Conservation (phyloP, 192 early-diverging fungal species). For the Phlyctochytrium bullatum region DNA sequence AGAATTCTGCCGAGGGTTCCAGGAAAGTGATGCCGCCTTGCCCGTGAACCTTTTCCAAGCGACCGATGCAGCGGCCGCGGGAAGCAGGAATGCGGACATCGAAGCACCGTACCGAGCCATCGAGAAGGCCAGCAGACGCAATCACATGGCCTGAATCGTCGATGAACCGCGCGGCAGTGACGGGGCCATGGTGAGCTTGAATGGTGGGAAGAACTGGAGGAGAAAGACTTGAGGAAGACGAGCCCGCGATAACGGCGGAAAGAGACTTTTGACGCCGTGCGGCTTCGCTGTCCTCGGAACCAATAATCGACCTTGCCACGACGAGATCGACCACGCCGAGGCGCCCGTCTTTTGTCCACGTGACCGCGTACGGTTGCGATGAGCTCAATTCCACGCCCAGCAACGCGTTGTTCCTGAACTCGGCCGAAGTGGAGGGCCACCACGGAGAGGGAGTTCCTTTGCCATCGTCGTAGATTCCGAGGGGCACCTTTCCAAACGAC, state of each 20-base stretch:
- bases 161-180: conserved; percentile 8
- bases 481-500: too few species aligned
- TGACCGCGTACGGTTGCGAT: not conserved
- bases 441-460: not conserved
- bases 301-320: not conserved
- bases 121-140: conserved; percentile 13
- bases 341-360: not conserved
- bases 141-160: conserved; percentile 11
- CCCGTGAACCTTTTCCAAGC: conserved; percentile 13
- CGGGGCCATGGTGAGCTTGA: conserved; percentile 21
- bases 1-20: not conserved
- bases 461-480: too few species aligned
- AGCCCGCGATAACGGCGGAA: too few species aligned
- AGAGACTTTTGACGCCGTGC: too few species aligned
- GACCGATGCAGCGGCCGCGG: conserved; percentile 14
- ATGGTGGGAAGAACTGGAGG: conserved; percentile 8
- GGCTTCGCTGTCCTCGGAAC: too few species aligned
- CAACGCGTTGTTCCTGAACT: not conserved
- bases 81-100: conserved; percentile 13
- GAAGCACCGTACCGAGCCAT: conserved; percentile 21
- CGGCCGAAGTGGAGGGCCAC: not conserved
- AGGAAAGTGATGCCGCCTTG: not conserved
- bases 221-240: too few species aligned
- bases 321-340: not conserved
- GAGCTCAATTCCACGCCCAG: not conserved